Base-by-base conservation (phyloP, 2,329 filamentous ascomycete genomes). In the Ceratocystis diversiconidia region DNA sequence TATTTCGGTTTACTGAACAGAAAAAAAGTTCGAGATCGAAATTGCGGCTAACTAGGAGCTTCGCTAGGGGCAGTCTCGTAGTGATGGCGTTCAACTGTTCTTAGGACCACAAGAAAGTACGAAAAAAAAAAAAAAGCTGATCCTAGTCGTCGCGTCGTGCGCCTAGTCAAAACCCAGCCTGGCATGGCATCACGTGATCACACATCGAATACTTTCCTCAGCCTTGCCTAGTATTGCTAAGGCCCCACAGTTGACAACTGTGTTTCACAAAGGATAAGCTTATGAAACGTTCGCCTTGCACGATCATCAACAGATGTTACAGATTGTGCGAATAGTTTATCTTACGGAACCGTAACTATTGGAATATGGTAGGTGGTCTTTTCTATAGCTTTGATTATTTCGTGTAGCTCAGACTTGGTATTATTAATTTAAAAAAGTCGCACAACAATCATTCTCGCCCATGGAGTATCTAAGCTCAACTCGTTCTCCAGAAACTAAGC, bases 101-200 rank as follows among this genome's bases (percentile, higher is more conserved):
- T 50, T 22, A 2, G 48, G 7, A 52, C 48, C 62, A 12, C 10
- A 5, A 41, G 12, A 15, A 48, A 19, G n/a, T 3, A 19, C 7
- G n/a, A 52, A 57, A 28, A 57, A 30, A 64, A 64, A 44, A 64
- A 46, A 64, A 57, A 62, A 62, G 7, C 25, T 25, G 30, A 52
- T 15, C n/a, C 46, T 52, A 32, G 28, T 59, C 28, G 28, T 36
- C 22, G 17, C 7, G 19, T 57, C 22, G 52, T n/a, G 55, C 55
- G 55, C 55, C 7, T 59, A 59, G 25, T 41, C 10, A 41, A 41
- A 15, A 0, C 65, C 50, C 65, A 66, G 65, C 65, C 65, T 63
- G 60, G 61, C 59, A 1, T 41, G 0, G 8, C 4, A 1, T 50
- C 63, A 65, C 63, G 55, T 65, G 63, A 65, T 30, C 1, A 10